Evolutionary conservation across 73 alveolate genomes (phyloP).

Genomic region (Urostyla sp.): DNA sequence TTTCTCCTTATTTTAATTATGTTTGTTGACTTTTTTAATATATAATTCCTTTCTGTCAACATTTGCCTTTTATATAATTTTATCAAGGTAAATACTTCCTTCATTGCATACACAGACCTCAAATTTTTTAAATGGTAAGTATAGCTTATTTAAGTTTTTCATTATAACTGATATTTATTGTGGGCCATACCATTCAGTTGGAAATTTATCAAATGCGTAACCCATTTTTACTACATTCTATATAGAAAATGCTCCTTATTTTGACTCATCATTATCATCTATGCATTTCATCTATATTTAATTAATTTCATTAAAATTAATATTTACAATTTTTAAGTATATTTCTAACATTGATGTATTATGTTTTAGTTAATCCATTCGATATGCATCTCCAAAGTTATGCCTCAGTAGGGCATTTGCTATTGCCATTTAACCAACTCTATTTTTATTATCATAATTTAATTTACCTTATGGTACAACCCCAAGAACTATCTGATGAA

Average conservation of each 20-base stretch:
- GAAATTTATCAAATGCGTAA: slow-evolving; percentile 36
- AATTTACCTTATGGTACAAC: slow-evolving; percentile 46
- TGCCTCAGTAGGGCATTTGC: slow-evolving; percentile 43
- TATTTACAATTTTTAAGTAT: neutral
- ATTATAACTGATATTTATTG: slow-evolving; percentile 33
- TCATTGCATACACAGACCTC: slow-evolving; percentile 32
- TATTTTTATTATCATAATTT: neutral
- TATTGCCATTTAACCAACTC: slow-evolving; percentile 53
- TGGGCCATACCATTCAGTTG: slow-evolving; percentile 62
- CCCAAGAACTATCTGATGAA: slow-evolving; percentile 54
- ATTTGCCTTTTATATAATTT: slow-evolving; percentile 6
- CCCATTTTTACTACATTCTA: slow-evolving; percentile 26
- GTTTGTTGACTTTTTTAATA: neutral
- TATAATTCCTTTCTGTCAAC: neutral
- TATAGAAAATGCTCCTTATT: slow-evolving; percentile 36
- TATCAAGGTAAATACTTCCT: slow-evolving; percentile 48
- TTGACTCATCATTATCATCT: slow-evolving; percentile 21
- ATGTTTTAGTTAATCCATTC: neutral
- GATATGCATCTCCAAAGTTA: neutral
- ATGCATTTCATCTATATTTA: too few species aligned
- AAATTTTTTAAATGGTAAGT: slow-evolving; percentile 27
- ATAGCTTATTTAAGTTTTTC: slow-evolving; percentile 38
- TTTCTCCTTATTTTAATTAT: neutral
- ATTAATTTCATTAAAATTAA: too few species aligned
- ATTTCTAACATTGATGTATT: neutral